Base-by-base conservation (phyloP, 768 basidiomycete species). In the Leccinum truebloodii region DNA sequence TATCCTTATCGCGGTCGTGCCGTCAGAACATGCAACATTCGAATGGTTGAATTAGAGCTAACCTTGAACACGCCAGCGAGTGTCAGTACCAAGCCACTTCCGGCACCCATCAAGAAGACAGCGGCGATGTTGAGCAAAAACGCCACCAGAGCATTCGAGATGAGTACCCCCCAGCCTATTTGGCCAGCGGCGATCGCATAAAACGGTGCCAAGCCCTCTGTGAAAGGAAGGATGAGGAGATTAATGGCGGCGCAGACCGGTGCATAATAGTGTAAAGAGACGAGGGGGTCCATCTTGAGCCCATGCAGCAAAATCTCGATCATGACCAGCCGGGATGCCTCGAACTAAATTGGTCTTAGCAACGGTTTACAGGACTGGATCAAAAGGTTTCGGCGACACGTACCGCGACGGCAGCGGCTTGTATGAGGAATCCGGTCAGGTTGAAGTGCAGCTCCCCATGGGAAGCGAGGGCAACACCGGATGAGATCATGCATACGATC, bases 241-340 rank as follows among this genome's bases (percentile, higher is more conserved):
- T 97, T 98, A 79, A 98, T 91, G 61, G 80, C 73, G 0, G 96
- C 94, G 73, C 96, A 98, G 55, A 98, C 92, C 14, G 95, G 95
- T 10, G 95, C 95, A 71, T 95, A 97, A 79, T 96, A 98, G 79
- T 98, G 92, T 55, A 98, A 76, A 6, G 95, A 97, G 22, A 94
- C 92, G 6, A 98, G 84, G 0, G 96, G 96, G 70, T 97, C 94
- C 95, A 98, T 98, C 78, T 97, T 97, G 69, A 97, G 78, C 39
- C 95, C 95, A 70, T 97, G 94, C 0, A 98, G 80, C 44, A 98
- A 86, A 55, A 95, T 86, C 73, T 98, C 92, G 62, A 98, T 98
- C 86, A 97, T 94, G 24, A 98, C 94, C 13, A 98, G 84, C 44
- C 96, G 90, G 20, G 91, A 90, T 1, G 94, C 90, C 76, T 99